These are phyloP conservation scores for Aureobasidium sp. DNA, from an alignment of 2,329 filamentous ascomycete genomes.

Conservation along the genomic window DNA sequence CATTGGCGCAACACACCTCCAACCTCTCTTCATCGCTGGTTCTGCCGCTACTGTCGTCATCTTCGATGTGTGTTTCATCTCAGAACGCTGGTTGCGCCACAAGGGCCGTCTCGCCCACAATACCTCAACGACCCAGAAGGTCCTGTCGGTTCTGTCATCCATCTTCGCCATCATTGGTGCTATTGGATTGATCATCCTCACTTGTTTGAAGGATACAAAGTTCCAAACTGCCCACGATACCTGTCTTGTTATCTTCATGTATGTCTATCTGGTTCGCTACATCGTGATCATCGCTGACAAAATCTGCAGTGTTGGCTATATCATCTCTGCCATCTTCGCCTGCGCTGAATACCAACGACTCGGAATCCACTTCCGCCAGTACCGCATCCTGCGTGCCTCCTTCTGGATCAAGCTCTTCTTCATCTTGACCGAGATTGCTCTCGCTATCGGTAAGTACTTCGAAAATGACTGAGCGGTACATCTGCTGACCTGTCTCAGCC, in stretches of 20 bases:
- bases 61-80: conserved; percentile 71
- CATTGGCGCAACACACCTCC: conserved; percentile 54
- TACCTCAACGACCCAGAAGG: conserved; percentile 54
- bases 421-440: conserved; percentile 67
- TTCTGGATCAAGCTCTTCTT: conserved; percentile 87
- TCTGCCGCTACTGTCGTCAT: conserved; percentile 65
- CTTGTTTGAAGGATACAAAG: conserved; percentile 57
- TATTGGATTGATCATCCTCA: conserved; percentile 70
- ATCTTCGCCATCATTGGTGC: conserved; percentile 67
- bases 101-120: conserved; percentile 71
- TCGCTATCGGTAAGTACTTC: conserved; percentile 48
- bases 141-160: conserved; percentile 56
- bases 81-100: conserved; percentile 82
- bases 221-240: conserved; percentile 64
- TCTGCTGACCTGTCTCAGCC: conserved; percentile 28
- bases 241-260: conserved; percentile 76
- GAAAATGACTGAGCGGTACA: neutral
- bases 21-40: conserved; percentile 72
- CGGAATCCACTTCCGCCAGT: conserved; percentile 68
- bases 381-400: conserved; percentile 64
- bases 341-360: conserved; percentile 86
- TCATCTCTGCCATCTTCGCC: conserved; percentile 78
- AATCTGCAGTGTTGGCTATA: conserved; percentile 55
- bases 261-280: conserved; percentile 16
- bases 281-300: neutral